Evolutionary conservation across 805 yeast genomes (phyloP).

Genomic region (Candida insectorum): DNA sequence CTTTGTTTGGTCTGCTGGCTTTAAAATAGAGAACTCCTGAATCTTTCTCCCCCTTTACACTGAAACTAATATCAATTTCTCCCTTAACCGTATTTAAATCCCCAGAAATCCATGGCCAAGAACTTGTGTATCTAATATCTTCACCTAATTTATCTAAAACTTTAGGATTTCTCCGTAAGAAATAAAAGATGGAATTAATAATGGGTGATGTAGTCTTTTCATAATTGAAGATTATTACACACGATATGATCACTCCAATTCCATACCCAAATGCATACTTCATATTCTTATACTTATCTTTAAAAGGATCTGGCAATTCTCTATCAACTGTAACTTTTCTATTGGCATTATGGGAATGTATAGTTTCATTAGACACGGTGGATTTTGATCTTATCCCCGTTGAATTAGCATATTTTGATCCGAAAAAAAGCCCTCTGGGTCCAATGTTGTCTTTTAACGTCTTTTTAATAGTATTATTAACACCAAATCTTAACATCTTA

Average conservation of each 20-base stretch:
- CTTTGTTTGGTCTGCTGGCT: conserved; percentile 65
- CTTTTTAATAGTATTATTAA: too few relatives aligned
- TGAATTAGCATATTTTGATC: too few relatives aligned
- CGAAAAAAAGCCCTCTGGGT: too few relatives aligned
- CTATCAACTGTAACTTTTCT: conserved; percentile 50
- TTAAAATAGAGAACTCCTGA: conserved; percentile 56
- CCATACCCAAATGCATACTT: conserved; percentile 49
- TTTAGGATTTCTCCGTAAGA: conserved; percentile 68
- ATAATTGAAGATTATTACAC: conserved; percentile 75
- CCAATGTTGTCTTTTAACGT: too few relatives aligned
- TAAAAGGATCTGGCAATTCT: conserved; percentile 78
- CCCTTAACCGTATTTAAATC: conserved; percentile 81
- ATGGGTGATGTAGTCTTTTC: conserved; percentile 90
- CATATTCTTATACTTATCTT: conserved; percentile 49
- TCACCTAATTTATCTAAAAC: conserved; percentile 69
- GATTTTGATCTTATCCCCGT: too few relatives aligned
- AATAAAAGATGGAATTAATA: conserved; percentile 80
- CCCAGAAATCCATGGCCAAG: conserved; percentile 90
- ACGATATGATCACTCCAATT: conserved; percentile 35
- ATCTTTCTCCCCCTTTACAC: conserved; percentile 63
- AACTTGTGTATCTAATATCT: conserved; percentile 66
- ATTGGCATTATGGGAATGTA: not conserved
- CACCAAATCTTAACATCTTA: too few relatives aligned
- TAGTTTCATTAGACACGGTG: not conserved
- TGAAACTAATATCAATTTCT: conserved; percentile 66